Evolutionary conservation across 768 basidiomycete species (phyloP).

Genomic region (Chlorophyllum brunneum): DNA sequence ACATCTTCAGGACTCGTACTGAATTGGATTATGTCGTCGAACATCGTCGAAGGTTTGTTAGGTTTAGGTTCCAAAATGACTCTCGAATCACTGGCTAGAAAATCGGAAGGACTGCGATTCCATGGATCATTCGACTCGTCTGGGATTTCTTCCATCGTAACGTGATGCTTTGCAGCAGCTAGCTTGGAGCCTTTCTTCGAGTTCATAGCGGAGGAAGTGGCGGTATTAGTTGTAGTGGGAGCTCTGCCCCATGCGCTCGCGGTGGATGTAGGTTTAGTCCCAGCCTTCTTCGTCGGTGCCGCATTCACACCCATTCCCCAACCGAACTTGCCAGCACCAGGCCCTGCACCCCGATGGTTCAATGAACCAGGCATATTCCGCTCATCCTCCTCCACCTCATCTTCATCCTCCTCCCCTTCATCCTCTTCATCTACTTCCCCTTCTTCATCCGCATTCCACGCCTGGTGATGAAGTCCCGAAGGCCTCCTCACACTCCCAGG

Average conservation of each 20-base stretch:
- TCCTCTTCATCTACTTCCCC: constrained; percentile 1
- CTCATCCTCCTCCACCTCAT: background rate
- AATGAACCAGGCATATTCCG: constrained; percentile 11
- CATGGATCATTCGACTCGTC: constrained; percentile 2
- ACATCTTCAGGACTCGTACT: constrained; percentile 1
- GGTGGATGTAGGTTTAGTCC: background rate
- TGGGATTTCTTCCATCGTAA: constrained; percentile 9
- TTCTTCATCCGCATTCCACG: constrained; percentile 9
- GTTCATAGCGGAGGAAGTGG: background rate
- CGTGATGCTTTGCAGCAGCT: background rate
- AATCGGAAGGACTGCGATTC: constrained; percentile 4
- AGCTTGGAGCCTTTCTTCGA: background rate
- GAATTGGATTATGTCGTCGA: constrained; percentile 4
- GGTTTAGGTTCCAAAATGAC: constrained; percentile 8
- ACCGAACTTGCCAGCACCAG: background rate
- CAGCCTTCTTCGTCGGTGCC: background rate
- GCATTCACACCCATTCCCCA: background rate
- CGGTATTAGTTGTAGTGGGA: background rate
- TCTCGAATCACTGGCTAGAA: constrained; percentile 1
- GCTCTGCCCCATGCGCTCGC: background rate
- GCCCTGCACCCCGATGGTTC: background rate
- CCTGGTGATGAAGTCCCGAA: constrained; percentile 4
- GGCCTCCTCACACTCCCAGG: constrained; percentile 4
- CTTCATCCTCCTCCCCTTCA: constrained; percentile 2
- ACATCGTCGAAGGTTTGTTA: constrained; percentile 4